Evolutionary conservation across 2,329 filamentous ascomycete genomes (phyloP).

Genomic region (Xylaria sp.): DNA sequence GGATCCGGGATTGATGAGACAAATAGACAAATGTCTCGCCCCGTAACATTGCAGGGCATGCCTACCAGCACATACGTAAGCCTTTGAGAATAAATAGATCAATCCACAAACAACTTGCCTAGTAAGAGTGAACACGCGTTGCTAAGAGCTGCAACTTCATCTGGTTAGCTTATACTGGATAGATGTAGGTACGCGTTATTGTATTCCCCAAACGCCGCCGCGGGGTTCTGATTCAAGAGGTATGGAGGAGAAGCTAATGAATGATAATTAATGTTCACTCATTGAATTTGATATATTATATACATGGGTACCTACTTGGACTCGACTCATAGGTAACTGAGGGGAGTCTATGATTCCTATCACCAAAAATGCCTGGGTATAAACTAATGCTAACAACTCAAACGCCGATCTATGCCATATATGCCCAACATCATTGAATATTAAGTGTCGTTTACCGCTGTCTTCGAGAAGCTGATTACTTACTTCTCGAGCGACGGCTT

Average conservation of each 20-base stretch:
- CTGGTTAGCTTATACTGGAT: background rate
- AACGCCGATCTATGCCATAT: slow-evolving; percentile 23
- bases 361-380: slow-evolving; percentile 17
- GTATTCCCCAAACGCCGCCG: background rate
- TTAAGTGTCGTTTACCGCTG: background rate
- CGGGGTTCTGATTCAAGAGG: background rate
- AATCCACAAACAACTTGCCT: background rate
- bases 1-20: background rate
- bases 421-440: background rate
- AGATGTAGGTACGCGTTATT: background rate
- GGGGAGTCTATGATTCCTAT: slow-evolving; percentile 17
- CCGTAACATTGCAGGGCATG: slow-evolving; percentile 1
- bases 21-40: slow-evolving; percentile 6
- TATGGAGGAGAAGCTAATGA: background rate
- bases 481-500: slow-evolving; percentile 13
- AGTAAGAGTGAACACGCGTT: background rate
- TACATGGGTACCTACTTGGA: background rate
- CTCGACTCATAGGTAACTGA: slow-evolving; percentile 11
- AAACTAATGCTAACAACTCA: slow-evolving; percentile 5
- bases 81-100: background rate
- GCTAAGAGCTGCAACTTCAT: background rate
- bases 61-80: slow-evolving; percentile 2
- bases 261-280: too few species aligned
- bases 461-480: background rate
- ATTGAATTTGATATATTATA: background rate